phyloP scores from a whole-genome alignment of 257 asterid genomes.

The Linderniella brevidens region DNA sequence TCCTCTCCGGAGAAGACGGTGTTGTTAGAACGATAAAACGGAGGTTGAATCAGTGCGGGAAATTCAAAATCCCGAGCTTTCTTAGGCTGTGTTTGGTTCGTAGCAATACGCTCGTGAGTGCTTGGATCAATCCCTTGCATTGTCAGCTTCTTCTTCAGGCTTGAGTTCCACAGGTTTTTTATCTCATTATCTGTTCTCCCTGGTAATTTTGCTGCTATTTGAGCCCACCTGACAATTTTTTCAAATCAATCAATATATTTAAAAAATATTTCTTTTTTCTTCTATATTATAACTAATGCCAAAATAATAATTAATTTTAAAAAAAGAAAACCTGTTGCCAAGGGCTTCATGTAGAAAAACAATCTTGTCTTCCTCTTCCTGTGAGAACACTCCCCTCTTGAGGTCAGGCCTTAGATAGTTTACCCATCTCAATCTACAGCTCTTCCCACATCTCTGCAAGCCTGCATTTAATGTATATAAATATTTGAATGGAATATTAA shows the following conservation, averaged over 20 bases:
- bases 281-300: no score
- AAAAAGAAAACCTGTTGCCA: conserved; percentile 58
- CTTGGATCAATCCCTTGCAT: conserved; percentile 75
- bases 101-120: conserved; percentile 56
- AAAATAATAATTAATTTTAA: no score
- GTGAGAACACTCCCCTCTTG: conserved; percentile 80
- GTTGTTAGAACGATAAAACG: no score
- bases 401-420: conserved; percentile 86
- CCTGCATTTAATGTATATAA: conserved; percentile 13
- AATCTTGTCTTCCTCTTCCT: conserved; percentile 69
- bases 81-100: no score
- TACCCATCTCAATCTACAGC: conserved; percentile 85
- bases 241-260: not conserved
- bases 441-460: conserved; percentile 91
- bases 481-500: not conserved
- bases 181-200: conserved; percentile 92
- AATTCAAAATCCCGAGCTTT: no score
- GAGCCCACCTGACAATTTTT: conserved; percentile 54
- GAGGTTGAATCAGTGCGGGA: no score
- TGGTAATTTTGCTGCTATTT: conserved; percentile 72
- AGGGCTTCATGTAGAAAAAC: conserved; percentile 82
- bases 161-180: conserved; percentile 85
- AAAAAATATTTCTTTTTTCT: no score
- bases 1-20: no score
- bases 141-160: conserved; percentile 80